Evolutionary conservation across 1,139 yeast genomes (phyloP), one percentile per base, ranked within the genome.

Genomic region (Blastobotrys capitulatus): DNA sequence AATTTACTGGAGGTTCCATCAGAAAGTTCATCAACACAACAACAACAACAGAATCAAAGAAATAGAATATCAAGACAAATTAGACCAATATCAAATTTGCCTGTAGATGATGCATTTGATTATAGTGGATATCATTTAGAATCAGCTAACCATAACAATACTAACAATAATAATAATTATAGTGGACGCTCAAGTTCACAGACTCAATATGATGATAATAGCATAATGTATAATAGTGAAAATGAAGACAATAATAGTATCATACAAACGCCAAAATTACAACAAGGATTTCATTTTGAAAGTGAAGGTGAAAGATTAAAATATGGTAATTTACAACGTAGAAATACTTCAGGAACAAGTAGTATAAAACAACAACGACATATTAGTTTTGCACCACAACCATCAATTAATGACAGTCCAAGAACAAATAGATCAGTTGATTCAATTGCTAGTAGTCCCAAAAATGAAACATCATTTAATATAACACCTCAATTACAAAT

Each of bases 51-150:
- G n/a, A 29, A 29, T 29, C 32, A 29, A 29, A 10, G 32, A 29
- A 10, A 12, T 6, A 9, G 6, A 29, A 6, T 4, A 12, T 6
- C 26, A 19, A 6, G 38, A 16, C 18, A 35, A 35, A 57, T 56
- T 22, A 54, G 60, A 13, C 60, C 60, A 1, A 39, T 58, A 8
- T 55, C 60, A 2, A 48, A 48, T 42, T 46, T 58, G 18, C 58
- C 60, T 5, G 60, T 58, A n/a, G 58, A 57, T 47, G 62, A 58
- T 43, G 61, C 62, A n/a, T 58, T 58, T 35, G 56, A 52, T 42
- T 54, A 54, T 41, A 50, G 51, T n/a, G 46, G 52, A 6, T 55
- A 55, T 45, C 41, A 55, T 27, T 47, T 48, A 31, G 51, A 48
- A 16, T 49, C 31, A 8, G 40, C n/a, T 16, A 26, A 20, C n/a